These are phyloP conservation scores for Ceratobasidium theobromae DNA, from an alignment of 1,284 basidiomycete genomes.

Conservation along the genomic window DNA sequence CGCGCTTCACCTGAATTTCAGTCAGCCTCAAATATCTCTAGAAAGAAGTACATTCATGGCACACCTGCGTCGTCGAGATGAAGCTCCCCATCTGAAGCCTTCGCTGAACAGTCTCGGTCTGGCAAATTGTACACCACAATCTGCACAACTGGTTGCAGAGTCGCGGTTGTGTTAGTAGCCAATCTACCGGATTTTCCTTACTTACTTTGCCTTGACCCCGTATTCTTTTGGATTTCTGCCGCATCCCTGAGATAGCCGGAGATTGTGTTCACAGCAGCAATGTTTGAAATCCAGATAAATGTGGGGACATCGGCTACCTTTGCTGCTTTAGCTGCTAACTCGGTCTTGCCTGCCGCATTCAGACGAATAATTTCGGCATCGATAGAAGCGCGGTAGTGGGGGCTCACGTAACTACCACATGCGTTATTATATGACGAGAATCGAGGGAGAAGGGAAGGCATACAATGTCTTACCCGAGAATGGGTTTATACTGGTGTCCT, in stretches of 20 bases:
- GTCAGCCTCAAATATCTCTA: no score
- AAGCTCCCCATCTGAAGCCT: slow-evolving; percentile 33
- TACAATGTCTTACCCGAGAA: slow-evolving; percentile 28
- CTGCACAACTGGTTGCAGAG: slow-evolving; percentile 25
- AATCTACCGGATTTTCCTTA: neutral
- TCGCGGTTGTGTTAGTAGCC: neutral
- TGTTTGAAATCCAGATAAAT: slow-evolving; percentile 34
- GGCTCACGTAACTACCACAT: neutral
- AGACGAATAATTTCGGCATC: slow-evolving; percentile 22
- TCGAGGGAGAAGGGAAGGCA: neutral
- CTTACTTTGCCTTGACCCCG: slow-evolving; percentile 31
- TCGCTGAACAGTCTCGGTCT: slow-evolving; percentile 37
- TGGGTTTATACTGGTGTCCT: slow-evolving; percentile 6
- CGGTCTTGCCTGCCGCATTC: slow-evolving; percentile 25
- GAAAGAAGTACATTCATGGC: neutral
- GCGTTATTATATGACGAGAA: neutral
- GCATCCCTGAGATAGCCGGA: slow-evolving; percentile 32
- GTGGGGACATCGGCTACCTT: slow-evolving; percentile 33
- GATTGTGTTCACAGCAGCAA: slow-evolving; percentile 17
- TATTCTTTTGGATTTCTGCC: slow-evolving; percentile 14
- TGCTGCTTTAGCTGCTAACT: slow-evolving; percentile 31
- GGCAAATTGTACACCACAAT: slow-evolving; percentile 36
- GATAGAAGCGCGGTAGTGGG: slow-evolving; percentile 10
- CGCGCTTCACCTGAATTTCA: slow-evolving; percentile 35
- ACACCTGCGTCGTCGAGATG: slow-evolving; percentile 30